Evolutionary conservation across 345 rosid species (phyloP).

Genomic region (Hevea brasiliensis): DNA sequence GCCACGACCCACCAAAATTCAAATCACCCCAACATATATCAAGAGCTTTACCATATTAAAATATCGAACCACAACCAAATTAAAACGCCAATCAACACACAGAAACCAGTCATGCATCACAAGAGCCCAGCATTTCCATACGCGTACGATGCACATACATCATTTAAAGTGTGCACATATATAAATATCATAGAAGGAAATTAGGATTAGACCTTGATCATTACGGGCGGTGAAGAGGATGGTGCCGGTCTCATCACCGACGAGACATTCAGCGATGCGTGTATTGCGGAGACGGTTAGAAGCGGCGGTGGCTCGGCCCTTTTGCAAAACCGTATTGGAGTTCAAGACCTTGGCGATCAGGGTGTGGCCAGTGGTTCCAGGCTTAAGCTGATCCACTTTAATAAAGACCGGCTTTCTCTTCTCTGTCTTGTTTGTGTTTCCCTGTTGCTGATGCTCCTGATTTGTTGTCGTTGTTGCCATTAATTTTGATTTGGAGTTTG

Average conservation of each 20-base stretch:
- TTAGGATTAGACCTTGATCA: conserved; percentile 55
- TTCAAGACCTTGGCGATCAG: conserved; percentile 52
- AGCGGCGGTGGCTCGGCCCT: conserved; percentile 35
- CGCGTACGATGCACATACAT: background rate
- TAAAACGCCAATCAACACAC: background rate
- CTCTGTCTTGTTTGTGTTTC: conserved; percentile 10
- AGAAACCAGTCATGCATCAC: background rate
- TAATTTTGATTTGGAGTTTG: background rate
- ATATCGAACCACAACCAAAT: background rate
- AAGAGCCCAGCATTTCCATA: background rate
- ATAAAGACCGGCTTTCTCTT: conserved; percentile 58
- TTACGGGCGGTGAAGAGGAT: conserved; percentile 84
- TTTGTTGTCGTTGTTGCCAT: conserved; percentile 8
- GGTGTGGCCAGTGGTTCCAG: conserved; percentile 57
- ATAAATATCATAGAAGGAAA: background rate
- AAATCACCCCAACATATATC: background rate
- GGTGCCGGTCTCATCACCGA: conserved; percentile 73
- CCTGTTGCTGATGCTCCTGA: background rate
- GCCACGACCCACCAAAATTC: background rate
- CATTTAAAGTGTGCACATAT: background rate
- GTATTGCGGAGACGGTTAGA: conserved; percentile 51
- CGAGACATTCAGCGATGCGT: conserved; percentile 68
- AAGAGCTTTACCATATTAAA: background rate
- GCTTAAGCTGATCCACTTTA: conserved; percentile 53
- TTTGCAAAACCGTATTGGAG: conserved; percentile 24